Conservation (phyloP, 2,329 filamentous ascomycete genomes). For the Colletotrichum sp. region DNA sequence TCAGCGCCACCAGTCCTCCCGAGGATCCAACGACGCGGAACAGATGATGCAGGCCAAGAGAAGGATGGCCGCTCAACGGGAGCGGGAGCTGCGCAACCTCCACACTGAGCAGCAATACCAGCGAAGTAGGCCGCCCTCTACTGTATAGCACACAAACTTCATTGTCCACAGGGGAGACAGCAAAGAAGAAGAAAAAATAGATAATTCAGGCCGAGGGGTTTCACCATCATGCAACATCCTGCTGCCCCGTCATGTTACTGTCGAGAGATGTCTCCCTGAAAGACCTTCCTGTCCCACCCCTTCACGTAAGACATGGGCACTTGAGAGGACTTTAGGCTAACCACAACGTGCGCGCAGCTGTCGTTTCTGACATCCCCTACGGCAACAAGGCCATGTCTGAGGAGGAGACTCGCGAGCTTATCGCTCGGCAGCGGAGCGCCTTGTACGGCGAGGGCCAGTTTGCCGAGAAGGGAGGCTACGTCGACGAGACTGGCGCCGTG, state of each 20-base stretch:
- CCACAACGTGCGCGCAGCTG: slow-evolving; percentile 15
- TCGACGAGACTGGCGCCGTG: slow-evolving; percentile 69
- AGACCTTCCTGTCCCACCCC: slow-evolving; percentile 13
- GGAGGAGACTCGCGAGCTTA: slow-evolving; percentile 93
- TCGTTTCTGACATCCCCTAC: slow-evolving; percentile 28
- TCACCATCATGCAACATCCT: slow-evolving; percentile 20
- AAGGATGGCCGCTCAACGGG: slow-evolving; percentile 98
- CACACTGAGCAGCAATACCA: slow-evolving; percentile 99
- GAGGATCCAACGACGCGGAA: slow-evolving; percentile 89
- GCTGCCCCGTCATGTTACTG: slow-evolving; percentile 22
- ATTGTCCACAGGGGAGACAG: slow-evolving; percentile 35
- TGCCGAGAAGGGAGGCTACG: slow-evolving; percentile 69
- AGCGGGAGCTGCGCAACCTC: slow-evolving; percentile 98
- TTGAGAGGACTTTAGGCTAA: slow-evolving; percentile 18
- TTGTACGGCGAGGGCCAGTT: slow-evolving; percentile 83
- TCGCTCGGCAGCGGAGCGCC: slow-evolving; percentile 93
- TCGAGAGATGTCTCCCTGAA: slow-evolving; percentile 21
- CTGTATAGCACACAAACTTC: slow-evolving; percentile 68
- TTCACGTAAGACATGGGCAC: slow-evolving; percentile 17
- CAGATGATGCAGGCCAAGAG: slow-evolving; percentile 99
- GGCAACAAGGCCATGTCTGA: slow-evolving; percentile 87
- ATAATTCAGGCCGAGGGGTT: slow-evolving; percentile 27
- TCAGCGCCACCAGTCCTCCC: slow-evolving; percentile 87
- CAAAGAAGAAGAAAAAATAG: slow-evolving; percentile 44
- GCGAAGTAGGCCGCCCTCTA: slow-evolving; percentile 90